These are phyloP conservation scores for Melanogaster broomeanus DNA, from an alignment of 768 basidiomycete species.

Conservation along the genomic window DNA sequence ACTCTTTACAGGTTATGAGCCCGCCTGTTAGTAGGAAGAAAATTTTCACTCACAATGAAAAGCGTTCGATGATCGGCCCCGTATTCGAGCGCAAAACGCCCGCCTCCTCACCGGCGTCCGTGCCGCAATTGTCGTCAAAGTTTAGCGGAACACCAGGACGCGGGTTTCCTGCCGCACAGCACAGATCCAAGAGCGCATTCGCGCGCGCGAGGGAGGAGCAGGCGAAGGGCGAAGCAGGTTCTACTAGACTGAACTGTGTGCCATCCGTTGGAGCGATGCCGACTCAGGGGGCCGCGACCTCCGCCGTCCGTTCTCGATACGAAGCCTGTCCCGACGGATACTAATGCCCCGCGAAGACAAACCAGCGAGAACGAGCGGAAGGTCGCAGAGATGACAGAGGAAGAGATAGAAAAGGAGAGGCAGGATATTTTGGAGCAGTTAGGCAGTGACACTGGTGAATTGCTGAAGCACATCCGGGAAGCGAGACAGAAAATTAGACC, in stretches of 20 bases:
- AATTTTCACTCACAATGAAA: constrained; percentile 29
- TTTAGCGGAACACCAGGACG: constrained; percentile 28
- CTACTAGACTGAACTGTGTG: constrained; percentile 11
- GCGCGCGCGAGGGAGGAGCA: constrained; percentile 49
- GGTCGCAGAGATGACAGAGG: constrained; percentile 68
- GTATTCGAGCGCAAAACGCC: constrained; percentile 44
- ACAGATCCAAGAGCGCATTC: constrained; percentile 67
- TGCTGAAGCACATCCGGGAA: constrained; percentile 42
- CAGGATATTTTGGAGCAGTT: constrained; percentile 70
- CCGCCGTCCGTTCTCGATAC: constrained; percentile 1
- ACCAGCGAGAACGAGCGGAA: constrained; percentile 67
- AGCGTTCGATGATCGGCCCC: constrained; percentile 42
- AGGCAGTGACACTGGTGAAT: constrained; percentile 62
- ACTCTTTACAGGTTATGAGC: not conserved
- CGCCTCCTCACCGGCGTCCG: constrained; percentile 20
- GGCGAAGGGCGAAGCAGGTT: constrained; percentile 21
- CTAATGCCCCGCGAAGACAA: constrained; percentile 52
- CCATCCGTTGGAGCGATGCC: constrained; percentile 37
- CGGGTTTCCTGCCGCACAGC: constrained; percentile 66
- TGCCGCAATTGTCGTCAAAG: constrained; percentile 23
- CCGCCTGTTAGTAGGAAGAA: too few relatives aligned
- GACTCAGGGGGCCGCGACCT: not conserved
- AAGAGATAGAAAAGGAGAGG: constrained; percentile 67
- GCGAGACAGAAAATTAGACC: not conserved
- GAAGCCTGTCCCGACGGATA: constrained; percentile 22